A percentile compares a stretch with the other conserved stretches of the same genome.
These are phyloP conservation scores for Cercophora sp. DNA, from an alignment of 495 filamentous ascomycete species.

Conservation along the genomic window DNA sequence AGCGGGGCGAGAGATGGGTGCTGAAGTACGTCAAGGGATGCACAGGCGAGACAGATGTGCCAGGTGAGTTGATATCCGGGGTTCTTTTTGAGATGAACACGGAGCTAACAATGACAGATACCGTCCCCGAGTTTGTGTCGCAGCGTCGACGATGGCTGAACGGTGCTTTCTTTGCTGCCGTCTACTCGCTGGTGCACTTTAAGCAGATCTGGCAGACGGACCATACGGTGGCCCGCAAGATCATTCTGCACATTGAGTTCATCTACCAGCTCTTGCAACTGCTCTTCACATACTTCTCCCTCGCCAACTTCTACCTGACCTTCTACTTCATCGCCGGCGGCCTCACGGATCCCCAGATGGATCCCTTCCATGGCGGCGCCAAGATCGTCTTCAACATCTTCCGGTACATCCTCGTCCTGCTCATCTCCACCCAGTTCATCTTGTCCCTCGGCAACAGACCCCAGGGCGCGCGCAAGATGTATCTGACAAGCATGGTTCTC, in stretches of 20 bases:
- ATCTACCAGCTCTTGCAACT: slow-evolving; percentile 89
- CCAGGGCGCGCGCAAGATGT: slow-evolving; percentile 92
- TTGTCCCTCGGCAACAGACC: slow-evolving; percentile 97
- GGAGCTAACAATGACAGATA: slow-evolving; percentile 41
- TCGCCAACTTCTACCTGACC: slow-evolving; percentile 97
- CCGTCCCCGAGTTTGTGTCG: slow-evolving; percentile 90
- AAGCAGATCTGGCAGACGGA: slow-evolving; percentile 91
- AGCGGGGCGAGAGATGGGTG: slow-evolving; percentile 92
- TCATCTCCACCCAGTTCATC: slow-evolving; percentile 94
- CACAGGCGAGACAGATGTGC: slow-evolving; percentile 95
- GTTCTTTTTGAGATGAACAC: neutral
- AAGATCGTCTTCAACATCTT: slow-evolving; percentile 81
- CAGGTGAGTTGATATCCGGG: slow-evolving; percentile 56
- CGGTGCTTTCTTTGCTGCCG: slow-evolving; percentile 97
- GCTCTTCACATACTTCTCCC: slow-evolving; percentile 94
- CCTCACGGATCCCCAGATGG: slow-evolving; percentile 72
- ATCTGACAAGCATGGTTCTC: slow-evolving; percentile 77
- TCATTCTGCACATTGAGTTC: slow-evolving; percentile 92
- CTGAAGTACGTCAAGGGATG: slow-evolving; percentile 95
- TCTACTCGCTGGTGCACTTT: slow-evolving; percentile 95
- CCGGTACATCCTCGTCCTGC: slow-evolving; percentile 75
- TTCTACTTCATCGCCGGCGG: slow-evolving; percentile 98
- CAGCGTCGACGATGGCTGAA: slow-evolving; percentile 97
- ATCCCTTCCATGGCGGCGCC: slow-evolving; percentile 86
- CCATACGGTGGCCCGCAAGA: slow-evolving; percentile 82